Percentiles rank a stretch among this genome's conserved stretches.
Conservation (phyloP, 306 rosid genomes). For the Urtica urens region DNA sequence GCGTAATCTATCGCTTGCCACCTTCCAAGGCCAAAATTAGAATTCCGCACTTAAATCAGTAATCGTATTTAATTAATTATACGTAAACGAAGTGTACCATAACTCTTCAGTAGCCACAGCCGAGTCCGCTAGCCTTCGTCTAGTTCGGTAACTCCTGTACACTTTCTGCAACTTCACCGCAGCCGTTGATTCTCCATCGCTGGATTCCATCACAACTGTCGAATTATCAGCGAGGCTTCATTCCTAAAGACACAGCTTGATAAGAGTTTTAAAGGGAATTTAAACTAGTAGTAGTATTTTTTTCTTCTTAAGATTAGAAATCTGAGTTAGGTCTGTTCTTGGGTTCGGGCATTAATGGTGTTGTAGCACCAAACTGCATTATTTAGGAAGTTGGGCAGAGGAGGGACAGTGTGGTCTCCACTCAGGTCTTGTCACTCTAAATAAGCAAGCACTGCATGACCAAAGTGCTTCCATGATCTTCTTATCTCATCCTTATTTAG, state of each 20-base stretch:
- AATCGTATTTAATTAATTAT: neutral
- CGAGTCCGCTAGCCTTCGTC: constrained; percentile 34
- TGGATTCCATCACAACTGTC: neutral
- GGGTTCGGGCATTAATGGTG: constrained; percentile 14
- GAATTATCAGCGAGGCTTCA: neutral
- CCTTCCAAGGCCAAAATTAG: constrained; percentile 5
- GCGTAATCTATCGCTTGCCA: constrained; percentile 24
- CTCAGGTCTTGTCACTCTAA: constrained; percentile 13
- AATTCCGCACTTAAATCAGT: neutral
- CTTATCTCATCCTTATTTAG: no score
- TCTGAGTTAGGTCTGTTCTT: neutral
- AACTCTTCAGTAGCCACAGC: constrained; percentile 30
- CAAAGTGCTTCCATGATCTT: constrained; percentile 1
- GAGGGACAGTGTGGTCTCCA: constrained; percentile 23
- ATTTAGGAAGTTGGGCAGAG: neutral
- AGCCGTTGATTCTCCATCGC: constrained; percentile 8
- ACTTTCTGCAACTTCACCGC: constrained; percentile 42
- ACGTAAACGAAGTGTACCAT: constrained; percentile 11
- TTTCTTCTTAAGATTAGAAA: no score
- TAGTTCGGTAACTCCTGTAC: constrained; percentile 28
- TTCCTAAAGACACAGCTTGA: no score
- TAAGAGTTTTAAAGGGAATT: no score
- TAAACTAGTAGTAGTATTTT: no score
- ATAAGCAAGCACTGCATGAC: neutral
- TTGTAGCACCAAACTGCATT: constrained; percentile 8